Evolutionary conservation across 805 yeast species (phyloP), one percentile per base, ranked within the genome.

Genomic region (Blastobotrys chiropterorum): DNA sequence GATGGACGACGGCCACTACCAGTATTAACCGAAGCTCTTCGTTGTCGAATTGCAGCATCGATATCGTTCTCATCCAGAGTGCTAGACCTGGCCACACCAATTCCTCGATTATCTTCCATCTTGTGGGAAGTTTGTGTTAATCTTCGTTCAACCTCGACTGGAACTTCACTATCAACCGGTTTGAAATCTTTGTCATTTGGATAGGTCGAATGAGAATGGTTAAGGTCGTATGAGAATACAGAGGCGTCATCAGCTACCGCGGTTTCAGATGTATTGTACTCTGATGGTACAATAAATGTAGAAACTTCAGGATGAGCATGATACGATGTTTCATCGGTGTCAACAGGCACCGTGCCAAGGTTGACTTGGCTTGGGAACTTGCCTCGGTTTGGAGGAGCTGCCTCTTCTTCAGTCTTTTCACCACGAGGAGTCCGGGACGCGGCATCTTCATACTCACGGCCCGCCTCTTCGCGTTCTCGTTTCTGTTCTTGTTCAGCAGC

Each of bases 211-310:
- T 62, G 58, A 3, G 59, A 54, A 40, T 62, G 62, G 44, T 57
- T 62, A 21, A 61, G 59, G 51, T 64, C 69, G 53, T 67, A 67
- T 8, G 68, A 62, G 52, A 65, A 67, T 14, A 65, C 66, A 6
- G 67, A 62, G 47, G 63, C 68, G 38, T 56, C 64, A n/a, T 48
- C 58, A 15, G 42, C 49, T 11, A 46, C 45, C 42, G 46, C 38
- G 30, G 40, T 43, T 14, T 41, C 42, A 46, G 41, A 22, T 6
- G 34, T 26, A 11, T 26, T 26, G 22, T 19, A 22, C 17, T 53
- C 59, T n/a, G 51, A 41, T 20, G 62, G 57, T 21, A 50, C 47
- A 31, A 54, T 42, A 42, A 51, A 56, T 8, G 38, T 38, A 2
- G 48, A 43, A 14, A 56, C 55, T 40, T 55, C 58, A 2, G 46